Evolutionary conservation across 2,329 filamentous ascomycete genomes (phyloP), one percentile per base, ranked within the genome.

Genomic region (Penicillium sp.): DNA sequence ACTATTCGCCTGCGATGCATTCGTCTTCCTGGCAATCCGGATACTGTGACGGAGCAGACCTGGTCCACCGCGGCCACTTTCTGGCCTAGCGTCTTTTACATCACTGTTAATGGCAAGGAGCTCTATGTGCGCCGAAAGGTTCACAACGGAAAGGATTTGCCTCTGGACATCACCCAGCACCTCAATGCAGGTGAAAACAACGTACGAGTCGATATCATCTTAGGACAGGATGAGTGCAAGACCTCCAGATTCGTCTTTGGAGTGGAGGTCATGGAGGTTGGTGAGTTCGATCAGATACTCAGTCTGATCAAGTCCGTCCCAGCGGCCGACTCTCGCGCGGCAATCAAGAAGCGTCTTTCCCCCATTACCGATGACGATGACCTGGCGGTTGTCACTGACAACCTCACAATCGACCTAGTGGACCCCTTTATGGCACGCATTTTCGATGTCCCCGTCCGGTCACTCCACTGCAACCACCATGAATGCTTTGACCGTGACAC

Each of bases 401-500:
- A 81, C 53, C 73, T 91, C 8, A 80, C 79, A 3, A 79, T 92
- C 53, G 82, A 86, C 58, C 75, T 92, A 15, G 78, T 84, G 0
- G 88, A 91, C 69, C 87, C 88, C 0, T 90, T 89, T 68, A 87
- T 79, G 55, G 78, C 82, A 1, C 76, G 69, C 13, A 81, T 94
- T 11, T 92, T 89, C 70, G 78, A 83, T 5, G 80, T 82, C 0
- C 93, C 94, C 1, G 90, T 87, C 2, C 87, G 92, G 29, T 87
- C 91, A 27, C 76, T 68, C 8, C 65, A 72, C 3, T 99, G 94
- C 71, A 78, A 78, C 25, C 93, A 99, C 70, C 78, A 88, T 36
- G 91, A 97, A 69, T 96, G 92, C 70, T 97, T 97, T 70, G 93
- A 97, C 70, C 84, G 97, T 8, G 83, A 89, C 21, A 92, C 84